Evolutionary conservation across 176 grass and related monocot species (phyloP).

Genomic region (Poa pratensis): DNA sequence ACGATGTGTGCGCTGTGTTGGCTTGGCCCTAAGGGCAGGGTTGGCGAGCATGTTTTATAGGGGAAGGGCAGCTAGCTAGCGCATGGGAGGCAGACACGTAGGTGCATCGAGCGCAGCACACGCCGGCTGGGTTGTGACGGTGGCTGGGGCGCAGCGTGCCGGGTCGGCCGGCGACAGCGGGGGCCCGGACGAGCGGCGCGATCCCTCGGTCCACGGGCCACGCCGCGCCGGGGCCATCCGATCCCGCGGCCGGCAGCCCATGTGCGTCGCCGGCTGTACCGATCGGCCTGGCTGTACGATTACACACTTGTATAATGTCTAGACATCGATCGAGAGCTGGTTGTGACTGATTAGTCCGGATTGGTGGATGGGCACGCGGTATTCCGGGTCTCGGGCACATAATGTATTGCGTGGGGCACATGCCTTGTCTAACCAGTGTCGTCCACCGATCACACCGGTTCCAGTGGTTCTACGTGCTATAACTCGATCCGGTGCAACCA

Average conservation of each 20-base stretch:
- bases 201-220: constrained; percentile 38
- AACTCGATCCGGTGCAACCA: too few relatives aligned
- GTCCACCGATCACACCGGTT: too few relatives aligned
- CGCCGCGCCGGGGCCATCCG: too few relatives aligned
- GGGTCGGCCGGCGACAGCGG: constrained; percentile 56
- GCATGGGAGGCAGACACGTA: neutral
- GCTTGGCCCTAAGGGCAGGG: neutral
- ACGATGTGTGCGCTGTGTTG: constrained; percentile 14
- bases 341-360: too few relatives aligned
- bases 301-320: neutral
- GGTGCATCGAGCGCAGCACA: neutral
- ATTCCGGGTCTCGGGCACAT: constrained; percentile 31
- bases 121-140: constrained; percentile 23
- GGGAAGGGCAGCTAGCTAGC: neutral
- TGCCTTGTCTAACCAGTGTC: constrained; percentile 39
- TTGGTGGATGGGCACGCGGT: constrained; percentile 39
- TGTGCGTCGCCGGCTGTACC: constrained; percentile 31
- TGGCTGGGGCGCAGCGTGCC: constrained; percentile 60
- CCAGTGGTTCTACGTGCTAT: too few relatives aligned
- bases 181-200: constrained; percentile 10
- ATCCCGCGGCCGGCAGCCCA: too few relatives aligned
- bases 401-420: constrained; percentile 31
- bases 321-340: neutral
- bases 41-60: constrained; percentile 47
- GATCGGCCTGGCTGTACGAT: neutral